Conservation (phyloP, 306 rosid genomes). For the Cucurbita maxima region DNA sequence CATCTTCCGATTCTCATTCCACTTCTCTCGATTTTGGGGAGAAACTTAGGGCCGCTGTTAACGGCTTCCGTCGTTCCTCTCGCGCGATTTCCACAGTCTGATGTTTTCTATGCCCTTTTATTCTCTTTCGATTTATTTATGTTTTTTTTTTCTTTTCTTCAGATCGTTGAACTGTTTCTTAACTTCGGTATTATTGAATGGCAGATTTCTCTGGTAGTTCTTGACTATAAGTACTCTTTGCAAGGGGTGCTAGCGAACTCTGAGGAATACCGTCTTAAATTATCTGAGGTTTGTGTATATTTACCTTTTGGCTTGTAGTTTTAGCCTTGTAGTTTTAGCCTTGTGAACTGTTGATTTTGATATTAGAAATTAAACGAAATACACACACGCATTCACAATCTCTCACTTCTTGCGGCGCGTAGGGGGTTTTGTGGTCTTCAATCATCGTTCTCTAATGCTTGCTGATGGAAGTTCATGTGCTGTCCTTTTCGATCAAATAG, state of each 20-base stretch:
- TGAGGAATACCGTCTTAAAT: slow-evolving; percentile 36
- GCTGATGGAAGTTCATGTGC: background rate
- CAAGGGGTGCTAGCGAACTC: slow-evolving; percentile 30
- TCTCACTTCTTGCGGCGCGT: background rate
- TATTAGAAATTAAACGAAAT: background rate
- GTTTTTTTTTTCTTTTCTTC: background rate
- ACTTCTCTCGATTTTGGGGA: slow-evolving; percentile 10
- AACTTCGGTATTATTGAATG: background rate
- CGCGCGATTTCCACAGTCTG: slow-evolving; percentile 57
- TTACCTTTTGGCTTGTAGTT: background rate
- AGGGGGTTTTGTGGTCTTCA: background rate
- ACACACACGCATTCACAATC: background rate
- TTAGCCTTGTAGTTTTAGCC: background rate
- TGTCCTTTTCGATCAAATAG: background rate
- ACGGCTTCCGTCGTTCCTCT: slow-evolving; percentile 55
- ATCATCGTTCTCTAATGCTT: background rate
- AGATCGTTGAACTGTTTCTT: background rate
- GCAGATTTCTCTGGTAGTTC: slow-evolving; percentile 44
- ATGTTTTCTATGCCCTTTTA: slow-evolving; percentile 4
- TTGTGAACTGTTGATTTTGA: background rate
- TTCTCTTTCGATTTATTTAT: background rate
- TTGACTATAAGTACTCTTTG: slow-evolving; percentile 58
- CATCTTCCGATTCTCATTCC: background rate
- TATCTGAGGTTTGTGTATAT: slow-evolving; percentile 37
- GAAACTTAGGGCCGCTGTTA: slow-evolving; percentile 15